Conservation (phyloP, 2,329 filamentous ascomycete genomes). For the Leptographium procerum region DNA sequence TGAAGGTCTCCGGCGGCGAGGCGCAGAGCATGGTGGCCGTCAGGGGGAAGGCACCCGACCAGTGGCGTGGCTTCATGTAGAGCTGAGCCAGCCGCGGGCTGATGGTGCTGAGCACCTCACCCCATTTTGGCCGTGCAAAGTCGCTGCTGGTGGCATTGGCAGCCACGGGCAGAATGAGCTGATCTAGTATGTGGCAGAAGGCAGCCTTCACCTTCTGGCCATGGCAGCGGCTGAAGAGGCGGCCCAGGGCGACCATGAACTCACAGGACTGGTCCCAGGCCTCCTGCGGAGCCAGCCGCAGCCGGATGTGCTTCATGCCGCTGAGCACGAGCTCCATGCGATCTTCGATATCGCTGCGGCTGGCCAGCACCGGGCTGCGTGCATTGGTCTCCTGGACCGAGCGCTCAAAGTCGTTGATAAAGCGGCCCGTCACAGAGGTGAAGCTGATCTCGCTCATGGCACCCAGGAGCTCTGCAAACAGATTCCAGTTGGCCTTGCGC, state of each 20-base stretch:
- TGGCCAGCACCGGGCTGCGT: constrained; percentile 49
- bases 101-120: constrained; percentile 67
- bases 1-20: constrained; percentile 74
- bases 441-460: constrained; percentile 95
- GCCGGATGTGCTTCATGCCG: constrained; percentile 80
- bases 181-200: constrained; percentile 86
- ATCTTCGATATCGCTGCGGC: constrained; percentile 59
- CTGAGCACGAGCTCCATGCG: constrained; percentile 79
- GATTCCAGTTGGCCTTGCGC: constrained; percentile 87
- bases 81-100: constrained; percentile 72
- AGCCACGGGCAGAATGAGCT: constrained; percentile 75
- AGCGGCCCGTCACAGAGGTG: constrained; percentile 67
- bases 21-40: constrained; percentile 80
- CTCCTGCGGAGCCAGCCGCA: constrained; percentile 62
- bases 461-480: constrained; percentile 87
- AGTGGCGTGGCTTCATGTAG: constrained; percentile 85
- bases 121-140: constrained; percentile 74
- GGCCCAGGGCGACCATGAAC: constrained; percentile 71
- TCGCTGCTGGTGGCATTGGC: constrained; percentile 66
- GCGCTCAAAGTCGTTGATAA: constrained; percentile 67
- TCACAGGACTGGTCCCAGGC: constrained; percentile 81
- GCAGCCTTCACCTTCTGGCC: constrained; percentile 85
- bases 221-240: constrained; percentile 73
- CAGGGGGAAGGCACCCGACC: constrained; percentile 78
- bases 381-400: constrained; percentile 64